Evolutionary conservation across 495 filamentous ascomycete species (phyloP), one percentile per base, ranked within the genome.

Genomic region (Zalerion maritima): DNA sequence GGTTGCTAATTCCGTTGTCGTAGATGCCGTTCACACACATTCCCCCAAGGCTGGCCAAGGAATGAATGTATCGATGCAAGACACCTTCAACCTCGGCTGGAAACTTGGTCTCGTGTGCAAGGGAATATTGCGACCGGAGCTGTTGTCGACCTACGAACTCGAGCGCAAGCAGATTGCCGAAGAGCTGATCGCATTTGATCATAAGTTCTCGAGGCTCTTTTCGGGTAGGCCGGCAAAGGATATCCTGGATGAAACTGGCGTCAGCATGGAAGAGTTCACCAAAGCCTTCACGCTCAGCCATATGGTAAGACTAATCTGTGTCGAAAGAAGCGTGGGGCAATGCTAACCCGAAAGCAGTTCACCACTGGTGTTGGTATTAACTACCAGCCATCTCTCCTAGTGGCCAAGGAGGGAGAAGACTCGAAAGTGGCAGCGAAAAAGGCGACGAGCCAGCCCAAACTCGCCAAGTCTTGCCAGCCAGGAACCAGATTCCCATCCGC

Each of bases 31-130:
- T 0, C 73, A 75, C 35, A 73, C 67, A 0, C 71, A 77, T 35
- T 73, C 69, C 0, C 78, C 78, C 4, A 79, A 80, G 53, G 75
- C 73, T 2, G 78, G 76, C 0, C 76, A 81, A 46, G 78, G 78
- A 10, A 81, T 83, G 78, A 83, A 85, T 40, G 69, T 75, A 1
- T 59, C 52, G 8, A 70, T 78, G 53, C 68, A 74, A 43, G 72
- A 76, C 39, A 61, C 74, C 0, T 79, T 71, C 46, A 83, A 82
- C 32, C 63, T 83, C 1, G 76, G 73, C 16, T 83, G 78, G 78
- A 85, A 85, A 47, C 55, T 85, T 14, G 62, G 66, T 1, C 49
- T 66, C 19, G 74, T 78, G 2, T 52, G 70, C 28, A 67, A 67
- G 15, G 66, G 57, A 11, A 55, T 67, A 23, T 42, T 59, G 0